phyloP scores from a whole-genome alignment of 2,329 filamentous ascomycete genomes.

The Sclerotinia glacialis region DNA sequence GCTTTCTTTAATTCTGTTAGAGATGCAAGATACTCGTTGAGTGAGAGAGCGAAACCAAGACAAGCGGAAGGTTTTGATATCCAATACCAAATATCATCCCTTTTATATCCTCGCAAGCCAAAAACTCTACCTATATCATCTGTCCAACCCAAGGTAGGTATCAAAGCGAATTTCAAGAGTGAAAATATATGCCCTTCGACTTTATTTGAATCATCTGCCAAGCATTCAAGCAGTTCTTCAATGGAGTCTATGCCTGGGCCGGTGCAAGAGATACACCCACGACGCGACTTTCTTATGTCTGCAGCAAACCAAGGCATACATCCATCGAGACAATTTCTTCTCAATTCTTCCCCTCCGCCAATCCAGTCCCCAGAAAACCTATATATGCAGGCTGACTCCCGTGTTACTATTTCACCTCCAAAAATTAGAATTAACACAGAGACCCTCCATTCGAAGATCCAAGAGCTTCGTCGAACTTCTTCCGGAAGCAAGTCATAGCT shows the following conservation, averaged over 20 bases:
- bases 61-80: conserved; percentile 3
- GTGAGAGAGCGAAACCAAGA: not conserved
- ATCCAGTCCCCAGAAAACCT: not conserved
- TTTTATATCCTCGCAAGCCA: not conserved
- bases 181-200: not conserved
- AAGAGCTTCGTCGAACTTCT: not conserved
- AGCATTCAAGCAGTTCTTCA: not conserved
- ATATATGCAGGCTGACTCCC: not conserved
- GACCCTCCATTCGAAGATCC: not conserved
- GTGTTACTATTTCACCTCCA: not conserved
- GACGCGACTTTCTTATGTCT: not conserved
- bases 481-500: not conserved
- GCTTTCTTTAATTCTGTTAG: too few relatives aligned
- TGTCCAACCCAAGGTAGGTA: not conserved
- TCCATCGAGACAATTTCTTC: not conserved
- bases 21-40: not conserved
- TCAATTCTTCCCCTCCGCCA: not conserved
- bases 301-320: not conserved
- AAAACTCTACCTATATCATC: not conserved
- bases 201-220: not conserved
- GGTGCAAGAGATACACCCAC: not conserved
- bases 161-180: not conserved
- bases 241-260: not conserved
- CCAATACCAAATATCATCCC: conserved; percentile 10
- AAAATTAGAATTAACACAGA: not conserved